These are phyloP conservation scores for Entamoeba histolytica DNA, from an alignment of 208 protist genomes.

Conservation along the genomic window DNA sequence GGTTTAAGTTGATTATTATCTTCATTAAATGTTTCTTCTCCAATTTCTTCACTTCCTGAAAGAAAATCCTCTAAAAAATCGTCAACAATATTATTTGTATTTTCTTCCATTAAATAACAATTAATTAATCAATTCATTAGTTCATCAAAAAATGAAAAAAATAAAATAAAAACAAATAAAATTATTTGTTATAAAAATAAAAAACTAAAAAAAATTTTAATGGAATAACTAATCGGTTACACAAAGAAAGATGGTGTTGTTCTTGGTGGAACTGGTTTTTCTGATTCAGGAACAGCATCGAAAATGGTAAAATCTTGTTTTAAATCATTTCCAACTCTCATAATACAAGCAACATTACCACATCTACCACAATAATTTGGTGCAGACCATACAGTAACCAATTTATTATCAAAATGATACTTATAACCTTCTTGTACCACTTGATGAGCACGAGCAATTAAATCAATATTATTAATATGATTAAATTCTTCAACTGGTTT, in stretches of 20 bases:
- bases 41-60: too few species aligned
- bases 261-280: neutral
- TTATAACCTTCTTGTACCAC: slow-evolving; percentile 56
- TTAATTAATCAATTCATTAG: too few species aligned
- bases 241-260: neutral
- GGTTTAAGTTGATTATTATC: too few species aligned
- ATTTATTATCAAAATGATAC: slow-evolving; percentile 43
- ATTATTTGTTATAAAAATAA: too few species aligned
- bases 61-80: too few species aligned
- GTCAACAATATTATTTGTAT: too few species aligned
- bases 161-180: too few species aligned
- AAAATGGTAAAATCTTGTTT: slow-evolving; percentile 89
- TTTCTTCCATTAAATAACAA: too few species aligned
- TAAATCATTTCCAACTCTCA: slow-evolving; percentile 43
- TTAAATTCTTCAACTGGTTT: slow-evolving; percentile 57
- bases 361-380: slow-evolving; percentile 59
- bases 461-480: slow-evolving; percentile 11
- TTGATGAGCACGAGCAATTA: slow-evolving; percentile 49
- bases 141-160: too few species aligned
- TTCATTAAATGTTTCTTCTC: too few species aligned
- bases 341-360: slow-evolving; percentile 46
- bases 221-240: neutral
- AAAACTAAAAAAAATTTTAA: too few species aligned
- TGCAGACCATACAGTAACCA: slow-evolving; percentile 55
- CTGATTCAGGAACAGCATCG: slow-evolving; percentile 63